Base-by-base conservation (phyloP, 2,329 filamentous ascomycete genomes). In the Chaetothyriales sp. region DNA sequence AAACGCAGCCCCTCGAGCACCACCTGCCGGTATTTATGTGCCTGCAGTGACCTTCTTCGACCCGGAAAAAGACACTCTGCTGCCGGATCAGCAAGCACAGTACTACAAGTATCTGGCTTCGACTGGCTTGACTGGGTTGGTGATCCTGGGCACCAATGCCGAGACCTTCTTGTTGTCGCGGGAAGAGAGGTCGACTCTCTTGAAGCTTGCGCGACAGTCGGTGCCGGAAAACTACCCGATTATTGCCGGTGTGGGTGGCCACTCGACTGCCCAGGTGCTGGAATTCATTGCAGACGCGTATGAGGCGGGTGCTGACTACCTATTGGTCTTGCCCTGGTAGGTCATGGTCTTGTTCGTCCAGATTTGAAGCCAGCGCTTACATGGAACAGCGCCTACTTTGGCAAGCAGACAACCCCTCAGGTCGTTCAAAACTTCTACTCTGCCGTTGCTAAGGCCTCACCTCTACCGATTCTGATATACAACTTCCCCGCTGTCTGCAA, bases 401-500 rank as follows among this genome's bases (percentile, higher is more conserved):
- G 76, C 57, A 81, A 80, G 63, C 73, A 75, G 12, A 81, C 77
- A 2, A 77, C 73, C 3, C 69, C 72, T 18, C 68, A 66, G 10
- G 76, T 83, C 20, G 68, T 83, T 25, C 72, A 75, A 59, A 66
- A 68, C 47, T 84, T 83, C 68, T 83, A 74, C 59, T 65, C 66
- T 46, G 73, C 81, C 26, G 68, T 83, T 2, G 76, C 78, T 0
- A 63, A 64, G n/a, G 64, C 68, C 47, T 70, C 69, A 1, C 65
- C 72, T 1, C 63, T 84, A 2, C 79, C 79, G 0, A 68, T 83
- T 28, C 72, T 84, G 43, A 65, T 84, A 12, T 83, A 83, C 65
- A 83, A 84, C 64, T 84, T 84, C 65, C 81, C 81, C 0, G 78
- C 70, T 10, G 80, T 84, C 18, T 82, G 77, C 60, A 81, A 81